phyloP scores from a whole-genome alignment of 495 filamentous ascomycete genomes.

The Neurospora hispaniola region DNA sequence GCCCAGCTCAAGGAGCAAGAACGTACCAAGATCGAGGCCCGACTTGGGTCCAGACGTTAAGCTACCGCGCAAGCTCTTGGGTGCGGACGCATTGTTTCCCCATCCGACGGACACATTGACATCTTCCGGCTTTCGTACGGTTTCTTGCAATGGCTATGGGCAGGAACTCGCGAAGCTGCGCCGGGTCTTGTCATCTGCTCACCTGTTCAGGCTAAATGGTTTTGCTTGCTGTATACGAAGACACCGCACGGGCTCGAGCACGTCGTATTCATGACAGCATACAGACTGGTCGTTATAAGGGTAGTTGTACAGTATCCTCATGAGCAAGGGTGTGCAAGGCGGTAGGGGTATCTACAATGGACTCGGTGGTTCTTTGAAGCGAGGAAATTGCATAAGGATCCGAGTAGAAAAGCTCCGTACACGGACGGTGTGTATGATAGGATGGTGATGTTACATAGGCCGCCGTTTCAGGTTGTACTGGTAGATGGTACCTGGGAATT shows the following conservation, averaged over 20 bases:
- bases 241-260: background rate
- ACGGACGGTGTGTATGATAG: background rate
- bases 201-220: background rate
- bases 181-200: background rate
- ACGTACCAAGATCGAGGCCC: slow-evolving; percentile 61
- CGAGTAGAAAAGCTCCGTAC: background rate
- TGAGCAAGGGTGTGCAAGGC: background rate
- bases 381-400: background rate
- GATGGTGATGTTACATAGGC: background rate
- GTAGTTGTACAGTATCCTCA: background rate
- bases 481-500: background rate
- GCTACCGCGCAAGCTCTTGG: background rate
- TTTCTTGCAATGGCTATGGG: slow-evolving; percentile 6
- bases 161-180: slow-evolving; percentile 1
- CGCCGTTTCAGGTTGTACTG: background rate
- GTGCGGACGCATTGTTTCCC: background rate
- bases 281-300: background rate
- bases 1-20: slow-evolving; percentile 53
- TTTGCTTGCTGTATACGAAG: background rate
- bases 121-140: background rate
- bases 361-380: background rate
- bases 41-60: slow-evolving; percentile 37
- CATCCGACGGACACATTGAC: background rate
- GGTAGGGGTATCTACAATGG: background rate
- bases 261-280: background rate